Evolutionary conservation across 768 basidiomycete genomes (phyloP), one percentile per base, ranked within the genome.

Genomic region (Polyporus arcularius): DNA sequence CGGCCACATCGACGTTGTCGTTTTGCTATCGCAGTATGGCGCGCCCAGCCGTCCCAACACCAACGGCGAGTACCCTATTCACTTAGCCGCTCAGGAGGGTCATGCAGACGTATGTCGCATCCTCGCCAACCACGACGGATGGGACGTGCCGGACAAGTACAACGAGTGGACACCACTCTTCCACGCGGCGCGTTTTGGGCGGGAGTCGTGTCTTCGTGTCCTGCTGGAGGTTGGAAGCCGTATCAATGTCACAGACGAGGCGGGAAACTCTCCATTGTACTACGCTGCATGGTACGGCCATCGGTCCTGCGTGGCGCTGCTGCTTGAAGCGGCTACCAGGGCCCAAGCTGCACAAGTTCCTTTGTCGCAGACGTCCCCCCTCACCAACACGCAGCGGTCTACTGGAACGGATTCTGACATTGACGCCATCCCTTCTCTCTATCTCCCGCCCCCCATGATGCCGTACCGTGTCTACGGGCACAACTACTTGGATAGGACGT

Each of bases 211-310:
- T 69, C 83, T 98, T 43, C 76, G 77, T 41, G 80, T 91, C n/a
- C 81, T 98, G 21, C 79, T 98, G 8, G 82, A 86, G 49, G 92
- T 91, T 6, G 89, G 92, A 6, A 85, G 88, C 62, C 84, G 89
- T 53, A 84, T 91, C n/a, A 81, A 87, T 67, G 80, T 82, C 40
- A 79, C 78, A 38, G 97, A 98, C 73, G 97, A 99, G 74, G 79
- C 90, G 47, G 89, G 88, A 10, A 90, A 93, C 68, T 82, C 85
- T 40, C 86, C 96, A 16, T 82, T 94, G 45, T 94, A 97, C 76
- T 98, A 98, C 70, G 95, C 96, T 1, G 95, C 94, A 4, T 99
- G 96, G 95, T 93, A 93, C 68, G 96, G 94, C 2, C 91, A 95
- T 70, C 83, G 87, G 53, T 75, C 77, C 18, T 92, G 86, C 65